These are phyloP conservation scores for Herpotrichia juniperi DNA, from an alignment of 2,329 filamentous ascomycete genomes.

Conservation along the genomic window DNA sequence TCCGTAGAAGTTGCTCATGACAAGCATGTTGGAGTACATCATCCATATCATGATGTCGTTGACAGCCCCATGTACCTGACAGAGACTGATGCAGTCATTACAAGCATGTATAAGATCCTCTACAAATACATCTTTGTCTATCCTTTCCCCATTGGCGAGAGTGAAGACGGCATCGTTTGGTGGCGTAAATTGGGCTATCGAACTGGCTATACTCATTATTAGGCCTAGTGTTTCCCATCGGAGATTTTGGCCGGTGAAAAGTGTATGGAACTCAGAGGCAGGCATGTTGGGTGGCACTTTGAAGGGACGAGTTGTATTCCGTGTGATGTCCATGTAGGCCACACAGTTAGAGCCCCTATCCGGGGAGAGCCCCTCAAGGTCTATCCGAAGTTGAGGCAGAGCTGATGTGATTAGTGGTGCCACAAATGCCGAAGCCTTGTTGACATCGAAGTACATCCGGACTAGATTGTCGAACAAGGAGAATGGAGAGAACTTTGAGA, in stretches of 20 bases:
- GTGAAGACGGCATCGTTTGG: constrained; percentile 39
- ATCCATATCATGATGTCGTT: constrained; percentile 46
- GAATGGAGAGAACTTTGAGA: constrained; percentile 37
- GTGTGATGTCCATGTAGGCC: constrained; percentile 38
- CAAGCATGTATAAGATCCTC: constrained; percentile 42
- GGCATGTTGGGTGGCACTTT: constrained; percentile 38
- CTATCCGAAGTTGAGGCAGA: constrained; percentile 36
- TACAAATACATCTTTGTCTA: constrained; percentile 39
- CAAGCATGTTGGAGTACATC: constrained; percentile 35
- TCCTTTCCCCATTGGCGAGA: constrained; percentile 34
- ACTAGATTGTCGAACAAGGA: constrained; percentile 35
- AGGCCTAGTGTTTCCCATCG: constrained; percentile 43
- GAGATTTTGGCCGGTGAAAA: constrained; percentile 41
- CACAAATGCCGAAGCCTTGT: constrained; percentile 32
- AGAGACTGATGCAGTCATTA: constrained; percentile 43
- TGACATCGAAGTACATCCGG: constrained; percentile 32
- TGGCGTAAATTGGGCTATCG: constrained; percentile 36
- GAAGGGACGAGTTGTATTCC: constrained; percentile 36
- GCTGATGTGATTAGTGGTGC: constrained; percentile 37
- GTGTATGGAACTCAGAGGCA: constrained; percentile 38
- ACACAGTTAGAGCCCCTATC: constrained; percentile 22
- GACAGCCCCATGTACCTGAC: constrained; percentile 41
- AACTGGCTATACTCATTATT: constrained; percentile 32
- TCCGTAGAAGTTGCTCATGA: constrained; percentile 41
- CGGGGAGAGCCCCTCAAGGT: constrained; percentile 31